A percentile compares a stretch with the other conserved stretches of the same genome.
Conservation (phyloP, 345 rosid genomes). For the Tarenaya hassleriana region DNA sequence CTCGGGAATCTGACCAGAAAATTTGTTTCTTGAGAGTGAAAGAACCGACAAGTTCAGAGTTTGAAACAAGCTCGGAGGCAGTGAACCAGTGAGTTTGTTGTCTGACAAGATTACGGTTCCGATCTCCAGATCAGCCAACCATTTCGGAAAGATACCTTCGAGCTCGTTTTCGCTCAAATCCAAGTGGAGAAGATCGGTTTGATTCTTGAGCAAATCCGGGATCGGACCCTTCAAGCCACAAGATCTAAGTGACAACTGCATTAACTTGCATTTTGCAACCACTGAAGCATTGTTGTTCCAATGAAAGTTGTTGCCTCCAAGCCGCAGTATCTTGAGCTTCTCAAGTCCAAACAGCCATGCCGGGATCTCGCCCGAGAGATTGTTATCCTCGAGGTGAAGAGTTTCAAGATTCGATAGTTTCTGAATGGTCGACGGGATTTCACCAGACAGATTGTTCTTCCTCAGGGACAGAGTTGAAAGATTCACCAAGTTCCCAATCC, state of each 20-base stretch:
- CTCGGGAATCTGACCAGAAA: constrained; percentile 36
- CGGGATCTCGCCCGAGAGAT: constrained; percentile 34
- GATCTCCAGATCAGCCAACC: constrained; percentile 33
- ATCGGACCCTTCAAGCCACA: constrained; percentile 35
- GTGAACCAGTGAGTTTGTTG: constrained; percentile 36
- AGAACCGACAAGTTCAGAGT: constrained; percentile 19
- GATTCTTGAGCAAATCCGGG: constrained; percentile 38
- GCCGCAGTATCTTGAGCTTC: constrained; percentile 24
- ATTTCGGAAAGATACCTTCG: constrained; percentile 33
- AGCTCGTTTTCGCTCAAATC: constrained; percentile 41
- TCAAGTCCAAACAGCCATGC: constrained; percentile 34
- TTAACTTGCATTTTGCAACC: constrained; percentile 25
- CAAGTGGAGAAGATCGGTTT: constrained; percentile 26
- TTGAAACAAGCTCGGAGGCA: constrained; percentile 36
- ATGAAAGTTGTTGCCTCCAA: constrained; percentile 39
- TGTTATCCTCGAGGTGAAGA: constrained; percentile 29
- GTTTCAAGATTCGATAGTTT: constrained; percentile 28
- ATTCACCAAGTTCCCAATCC: constrained; percentile 27
- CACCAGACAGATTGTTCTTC: constrained; percentile 28
- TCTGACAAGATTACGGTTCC: constrained; percentile 31
- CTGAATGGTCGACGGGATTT: constrained; percentile 30
- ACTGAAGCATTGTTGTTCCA: constrained; percentile 30
- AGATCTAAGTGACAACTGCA: constrained; percentile 32
- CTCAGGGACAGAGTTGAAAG: constrained; percentile 22
- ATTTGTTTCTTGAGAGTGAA: constrained; percentile 35